Evolutionary conservation across 2,329 filamentous ascomycete species (phyloP).

Genomic region (Beauveria sp.): DNA sequence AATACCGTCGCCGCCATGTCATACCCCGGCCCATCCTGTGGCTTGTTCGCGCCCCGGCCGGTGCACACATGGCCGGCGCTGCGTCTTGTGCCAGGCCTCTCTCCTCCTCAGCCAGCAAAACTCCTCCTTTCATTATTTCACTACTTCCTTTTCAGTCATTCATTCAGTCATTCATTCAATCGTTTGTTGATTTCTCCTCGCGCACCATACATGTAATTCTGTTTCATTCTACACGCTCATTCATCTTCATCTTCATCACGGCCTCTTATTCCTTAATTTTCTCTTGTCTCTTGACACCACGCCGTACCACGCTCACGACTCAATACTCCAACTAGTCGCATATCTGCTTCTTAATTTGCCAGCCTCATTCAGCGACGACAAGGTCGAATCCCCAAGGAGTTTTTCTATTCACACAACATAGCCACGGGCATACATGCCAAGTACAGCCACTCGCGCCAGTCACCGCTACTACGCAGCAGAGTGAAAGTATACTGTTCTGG

Average conservation of each 20-base stretch:
- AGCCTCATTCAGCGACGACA: background rate
- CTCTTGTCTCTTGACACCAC: background rate
- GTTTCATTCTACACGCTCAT: background rate
- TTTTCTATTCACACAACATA: background rate
- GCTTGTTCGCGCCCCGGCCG: background rate
- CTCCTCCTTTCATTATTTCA: background rate
- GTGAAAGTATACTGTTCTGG: background rate
- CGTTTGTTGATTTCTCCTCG: background rate
- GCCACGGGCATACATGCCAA: too few relatives aligned
- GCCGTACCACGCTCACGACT: background rate
- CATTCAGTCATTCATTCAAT: conserved; percentile 9
- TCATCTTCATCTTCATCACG: conserved; percentile 12
- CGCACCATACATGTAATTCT: background rate
- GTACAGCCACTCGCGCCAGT: background rate
- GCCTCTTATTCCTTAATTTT: conserved; percentile 8
- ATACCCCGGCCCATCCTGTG: background rate
- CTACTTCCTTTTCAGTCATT: conserved; percentile 13
- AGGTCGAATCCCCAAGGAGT: background rate
- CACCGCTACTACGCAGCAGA: background rate
- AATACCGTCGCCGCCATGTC: background rate
- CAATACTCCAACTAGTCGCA: background rate
- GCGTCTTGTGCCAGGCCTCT: background rate
- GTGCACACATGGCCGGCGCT: background rate
- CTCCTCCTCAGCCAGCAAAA: background rate
- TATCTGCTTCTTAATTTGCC: too few relatives aligned